Evolutionary conservation across 2,329 filamentous ascomycete species (phyloP), one percentile per base, ranked within the genome.

Genomic region (Claviceps sorghi): DNA sequence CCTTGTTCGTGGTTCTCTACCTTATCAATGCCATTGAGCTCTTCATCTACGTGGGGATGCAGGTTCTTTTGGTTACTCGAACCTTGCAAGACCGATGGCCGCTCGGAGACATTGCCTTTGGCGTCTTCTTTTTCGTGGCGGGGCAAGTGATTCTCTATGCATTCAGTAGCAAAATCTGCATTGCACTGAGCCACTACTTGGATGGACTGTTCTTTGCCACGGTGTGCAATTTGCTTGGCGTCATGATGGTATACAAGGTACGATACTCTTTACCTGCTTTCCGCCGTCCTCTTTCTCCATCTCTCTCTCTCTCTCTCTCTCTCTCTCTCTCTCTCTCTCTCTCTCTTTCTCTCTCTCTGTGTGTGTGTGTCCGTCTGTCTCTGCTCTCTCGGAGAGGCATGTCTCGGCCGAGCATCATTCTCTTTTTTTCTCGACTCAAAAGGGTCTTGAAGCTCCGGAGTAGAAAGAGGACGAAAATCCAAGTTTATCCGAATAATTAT

Each of bases 201-300:
- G 93, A 98, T 63, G 91, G 91, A 0, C 71, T 97, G 48, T 95
- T 97, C 72, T 90, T 98, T 64, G 88, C 89, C 4, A 96, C 91
- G 0, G 83, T 91, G 52, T 93, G 89, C 73, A 98, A 98, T 65
- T 71, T 98, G 45, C 74, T 98, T 44, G 88, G 83, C 13, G 91
- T 98, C 55, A 98, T 98, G 93, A 98, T 97, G 93, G 83, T 98
- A 40, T 98, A 98, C 78, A 98, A 98, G 84, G 88, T 77, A 69
- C 51, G 69, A 61, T 43, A 15, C 53, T 48, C 11, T 36, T 34
- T 13, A 15, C 15, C 34, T 36, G 13, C 34, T 36, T 19, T 19
- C 38, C 5, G 6, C 15, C 10, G 19, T 30, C 5, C 26, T 45
- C 15, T 38, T n/a, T 8, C 11, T 38, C 15, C 34, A 44, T 15